A percentile compares a stretch with the other conserved stretches of the same genome.
These are phyloP conservation scores for Artemisia princeps DNA, from an alignment of 140 eudicot species.

Conservation along the genomic window DNA sequence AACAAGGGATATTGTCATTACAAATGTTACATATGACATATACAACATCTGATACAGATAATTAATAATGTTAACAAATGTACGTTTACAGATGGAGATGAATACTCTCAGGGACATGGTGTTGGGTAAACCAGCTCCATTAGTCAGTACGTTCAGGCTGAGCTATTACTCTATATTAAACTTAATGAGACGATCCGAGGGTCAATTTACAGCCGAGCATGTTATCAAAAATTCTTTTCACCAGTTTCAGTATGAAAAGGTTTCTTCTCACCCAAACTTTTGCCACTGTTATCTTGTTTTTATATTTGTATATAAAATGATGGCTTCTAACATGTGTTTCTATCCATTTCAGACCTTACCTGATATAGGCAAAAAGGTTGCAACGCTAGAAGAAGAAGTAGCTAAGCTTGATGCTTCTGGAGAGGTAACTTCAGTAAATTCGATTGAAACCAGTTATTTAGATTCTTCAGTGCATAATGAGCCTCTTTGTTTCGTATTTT, in stretches of 20 bases:
- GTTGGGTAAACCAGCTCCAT: constrained; percentile 94
- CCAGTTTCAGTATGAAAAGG: constrained; percentile 98
- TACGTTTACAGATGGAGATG: constrained; percentile 75
- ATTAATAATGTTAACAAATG: not conserved
- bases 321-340: constrained; percentile 15
- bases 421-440: constrained; percentile 47
- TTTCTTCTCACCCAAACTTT: constrained; percentile 18
- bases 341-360: constrained; percentile 68
- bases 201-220: constrained; percentile 99
- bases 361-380: constrained; percentile 79
- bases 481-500: not conserved
- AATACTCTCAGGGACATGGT: constrained; percentile 87
- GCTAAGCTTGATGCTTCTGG: constrained; percentile 85
- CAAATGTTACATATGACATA: too few relatives aligned
- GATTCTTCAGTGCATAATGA: constrained; percentile 1
- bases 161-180: constrained; percentile 95
- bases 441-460: constrained; percentile 3
- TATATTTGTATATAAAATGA: not conserved
- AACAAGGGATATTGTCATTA: too few relatives aligned
- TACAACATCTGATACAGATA: not conserved
- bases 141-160: constrained; percentile 91
- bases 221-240: constrained; percentile 88
- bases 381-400: constrained; percentile 84
- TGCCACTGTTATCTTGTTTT: not conserved
- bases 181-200: constrained; percentile 96